phyloP scores from a whole-genome alignment of 139 green algal species.

The Chlamydomonas sp. region DNA sequence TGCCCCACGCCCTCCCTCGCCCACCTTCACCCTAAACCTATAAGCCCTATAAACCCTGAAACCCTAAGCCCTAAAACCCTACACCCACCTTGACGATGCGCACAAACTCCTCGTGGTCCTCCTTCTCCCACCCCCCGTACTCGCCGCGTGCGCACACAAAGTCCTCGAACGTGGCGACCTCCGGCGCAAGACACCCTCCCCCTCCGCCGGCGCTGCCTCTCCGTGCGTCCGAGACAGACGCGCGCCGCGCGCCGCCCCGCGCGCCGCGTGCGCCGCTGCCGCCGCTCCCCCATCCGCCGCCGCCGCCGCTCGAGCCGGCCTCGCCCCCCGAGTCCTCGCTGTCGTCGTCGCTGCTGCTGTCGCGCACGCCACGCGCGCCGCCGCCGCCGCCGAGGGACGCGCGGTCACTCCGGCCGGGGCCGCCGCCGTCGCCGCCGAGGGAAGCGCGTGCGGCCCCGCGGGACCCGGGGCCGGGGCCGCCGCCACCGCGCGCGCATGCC shows the following conservation, averaged over 20 bases:
- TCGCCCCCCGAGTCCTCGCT: no score
- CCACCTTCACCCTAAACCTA: background rate
- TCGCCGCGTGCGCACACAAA: conserved; percentile 3
- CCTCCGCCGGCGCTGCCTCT: background rate
- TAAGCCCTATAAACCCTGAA: background rate
- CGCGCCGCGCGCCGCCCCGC: no score
- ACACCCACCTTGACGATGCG: conserved; percentile 1
- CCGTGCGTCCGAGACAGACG: no score
- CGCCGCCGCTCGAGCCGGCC: no score
- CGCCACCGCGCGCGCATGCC: no score
- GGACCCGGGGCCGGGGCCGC: no score
- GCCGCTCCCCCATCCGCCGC: no score
- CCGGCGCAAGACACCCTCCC: conserved; percentile 2
- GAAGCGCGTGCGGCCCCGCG: no score
- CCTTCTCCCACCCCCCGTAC: conserved; percentile 3
- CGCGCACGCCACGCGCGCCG: background rate
- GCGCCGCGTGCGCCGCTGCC: no score
- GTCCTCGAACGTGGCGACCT: conserved; percentile 6
- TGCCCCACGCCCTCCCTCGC: background rate
- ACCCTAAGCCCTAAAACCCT: background rate
- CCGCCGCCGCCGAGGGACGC: no score
- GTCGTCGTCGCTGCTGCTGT: background rate
- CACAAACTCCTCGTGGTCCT: conserved; percentile 17
- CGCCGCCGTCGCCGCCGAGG: no score
- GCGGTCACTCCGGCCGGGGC: background rate